phyloP scores from a whole-genome alignment of 495 filamentous ascomycete genomes.

The Thermothielavioides terrestris region DNA sequence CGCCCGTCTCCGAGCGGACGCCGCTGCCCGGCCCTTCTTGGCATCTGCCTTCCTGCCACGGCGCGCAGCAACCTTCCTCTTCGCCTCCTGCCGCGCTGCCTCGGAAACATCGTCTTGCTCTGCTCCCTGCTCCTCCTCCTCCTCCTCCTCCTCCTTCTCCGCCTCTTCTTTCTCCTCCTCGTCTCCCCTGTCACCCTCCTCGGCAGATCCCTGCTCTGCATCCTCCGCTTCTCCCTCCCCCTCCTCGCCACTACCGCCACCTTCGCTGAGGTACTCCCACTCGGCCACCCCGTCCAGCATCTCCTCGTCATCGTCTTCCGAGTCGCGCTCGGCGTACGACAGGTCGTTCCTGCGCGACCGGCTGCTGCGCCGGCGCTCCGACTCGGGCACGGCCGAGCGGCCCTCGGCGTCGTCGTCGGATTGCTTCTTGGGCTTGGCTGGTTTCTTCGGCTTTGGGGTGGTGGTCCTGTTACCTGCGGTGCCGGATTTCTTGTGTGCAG shows the following conservation, averaged over 20 bases:
- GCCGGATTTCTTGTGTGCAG: not conserved
- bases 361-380: conserved; percentile 44
- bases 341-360: conserved; percentile 30
- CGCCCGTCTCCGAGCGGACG: too few species aligned
- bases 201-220: conserved; percentile 2
- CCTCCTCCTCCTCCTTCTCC: conserved; percentile 5
- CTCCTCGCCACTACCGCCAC: not conserved
- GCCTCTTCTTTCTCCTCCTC: conserved; percentile 11
- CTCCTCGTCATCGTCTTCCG: conserved; percentile 47
- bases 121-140: conserved; percentile 14
- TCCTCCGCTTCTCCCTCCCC: conserved; percentile 19
- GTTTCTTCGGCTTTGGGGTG: conserved; percentile 6
- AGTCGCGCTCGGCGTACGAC: conserved; percentile 45
- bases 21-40: too few species aligned
- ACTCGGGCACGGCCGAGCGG: conserved; percentile 23
- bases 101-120: conserved; percentile 21
- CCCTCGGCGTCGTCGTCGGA: conserved; percentile 13
- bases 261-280: conserved; percentile 42
- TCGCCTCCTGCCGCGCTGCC: too few species aligned
- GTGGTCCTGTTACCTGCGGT: not conserved
- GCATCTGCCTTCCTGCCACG: too few species aligned
- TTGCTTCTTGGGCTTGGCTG: conserved; percentile 24
- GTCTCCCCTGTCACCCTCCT: not conserved
- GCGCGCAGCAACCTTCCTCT: too few species aligned
- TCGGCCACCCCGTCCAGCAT: conserved; percentile 48